These are phyloP conservation scores for Dipteronia sinensis DNA, from an alignment of 345 rosid species.

Conservation along the genomic window DNA sequence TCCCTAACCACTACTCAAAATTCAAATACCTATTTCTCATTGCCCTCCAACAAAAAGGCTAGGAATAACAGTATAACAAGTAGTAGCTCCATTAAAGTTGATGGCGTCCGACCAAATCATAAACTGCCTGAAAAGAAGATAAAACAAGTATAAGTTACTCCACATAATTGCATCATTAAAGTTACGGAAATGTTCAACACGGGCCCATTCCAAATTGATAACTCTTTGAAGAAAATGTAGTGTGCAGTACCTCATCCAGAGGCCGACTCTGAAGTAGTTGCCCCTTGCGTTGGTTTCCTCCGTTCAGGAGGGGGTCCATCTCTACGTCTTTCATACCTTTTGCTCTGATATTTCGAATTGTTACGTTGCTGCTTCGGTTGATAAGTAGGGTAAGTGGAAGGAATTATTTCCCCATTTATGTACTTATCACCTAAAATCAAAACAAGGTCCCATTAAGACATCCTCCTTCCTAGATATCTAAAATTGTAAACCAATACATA, in stretches of 20 bases:
- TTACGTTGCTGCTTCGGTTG: constrained; percentile 74
- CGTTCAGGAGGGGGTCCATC: constrained; percentile 72
- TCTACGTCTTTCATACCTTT: constrained; percentile 77
- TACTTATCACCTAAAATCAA: constrained; percentile 74
- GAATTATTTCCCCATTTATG: constrained; percentile 89
- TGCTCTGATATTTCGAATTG: constrained; percentile 57
- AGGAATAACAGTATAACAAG: no score
- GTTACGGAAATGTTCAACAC: not conserved
- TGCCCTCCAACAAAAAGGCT: not conserved
- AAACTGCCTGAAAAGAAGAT: not conserved
- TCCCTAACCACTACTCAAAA: not conserved
- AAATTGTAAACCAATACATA: not conserved
- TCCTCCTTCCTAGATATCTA: not conserved
- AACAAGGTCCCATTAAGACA: not conserved
- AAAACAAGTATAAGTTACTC: not conserved
- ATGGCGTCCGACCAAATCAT: not conserved
- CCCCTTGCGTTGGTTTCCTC: constrained; percentile 59
- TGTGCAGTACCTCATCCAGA: constrained; percentile 30
- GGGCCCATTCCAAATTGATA: not conserved
- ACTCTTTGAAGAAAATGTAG: not conserved
- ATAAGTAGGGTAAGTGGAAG: constrained; percentile 89
- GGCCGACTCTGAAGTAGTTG: constrained; percentile 53
- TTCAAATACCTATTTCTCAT: not conserved
- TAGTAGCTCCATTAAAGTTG: not conserved
- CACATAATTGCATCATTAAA: not conserved